These are phyloP conservation scores for Kwoniella sp. DNA, from an alignment of 768 basidiomycete species.

Conservation along the genomic window DNA sequence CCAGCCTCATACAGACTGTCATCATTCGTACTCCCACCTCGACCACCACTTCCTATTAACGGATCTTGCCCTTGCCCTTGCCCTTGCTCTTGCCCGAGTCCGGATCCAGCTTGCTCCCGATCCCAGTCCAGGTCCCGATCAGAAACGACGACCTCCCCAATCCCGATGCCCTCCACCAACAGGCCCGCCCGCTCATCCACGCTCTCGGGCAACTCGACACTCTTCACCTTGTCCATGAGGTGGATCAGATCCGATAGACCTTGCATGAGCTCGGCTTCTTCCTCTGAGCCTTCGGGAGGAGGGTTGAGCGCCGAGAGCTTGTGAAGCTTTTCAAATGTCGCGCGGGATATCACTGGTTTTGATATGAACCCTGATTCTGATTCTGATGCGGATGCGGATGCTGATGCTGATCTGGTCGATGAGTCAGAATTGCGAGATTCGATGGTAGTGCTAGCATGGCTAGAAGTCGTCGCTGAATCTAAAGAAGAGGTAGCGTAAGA, in stretches of 20 bases:
- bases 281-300: constrained; percentile 27
- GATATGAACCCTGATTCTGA: too few relatives aligned
- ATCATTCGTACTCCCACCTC: not conserved
- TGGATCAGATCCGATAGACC: constrained; percentile 35
- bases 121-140: constrained; percentile 7
- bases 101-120: not conserved
- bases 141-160: constrained; percentile 33
- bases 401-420: too few relatives aligned
- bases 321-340: constrained; percentile 35
- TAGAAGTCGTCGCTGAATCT: too few relatives aligned
- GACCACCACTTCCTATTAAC: not conserved
- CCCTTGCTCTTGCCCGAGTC: not conserved
- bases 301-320: constrained; percentile 44
- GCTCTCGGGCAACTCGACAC: constrained; percentile 30
- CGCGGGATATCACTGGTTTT: constrained; percentile 9
- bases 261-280: constrained; percentile 31
- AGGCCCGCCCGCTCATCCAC: constrained; percentile 18
- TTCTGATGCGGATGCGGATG: too few relatives aligned
- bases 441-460: too few relatives aligned
- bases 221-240: constrained; percentile 45
- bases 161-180: constrained; percentile 22
- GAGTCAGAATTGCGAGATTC: too few relatives aligned
- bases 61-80: not conserved
- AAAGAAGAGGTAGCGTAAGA: too few relatives aligned
- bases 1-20: not conserved